Evolutionary conservation across 1,284 basidiomycete species (phyloP).

Genomic region (Ganoderma sp.): DNA sequence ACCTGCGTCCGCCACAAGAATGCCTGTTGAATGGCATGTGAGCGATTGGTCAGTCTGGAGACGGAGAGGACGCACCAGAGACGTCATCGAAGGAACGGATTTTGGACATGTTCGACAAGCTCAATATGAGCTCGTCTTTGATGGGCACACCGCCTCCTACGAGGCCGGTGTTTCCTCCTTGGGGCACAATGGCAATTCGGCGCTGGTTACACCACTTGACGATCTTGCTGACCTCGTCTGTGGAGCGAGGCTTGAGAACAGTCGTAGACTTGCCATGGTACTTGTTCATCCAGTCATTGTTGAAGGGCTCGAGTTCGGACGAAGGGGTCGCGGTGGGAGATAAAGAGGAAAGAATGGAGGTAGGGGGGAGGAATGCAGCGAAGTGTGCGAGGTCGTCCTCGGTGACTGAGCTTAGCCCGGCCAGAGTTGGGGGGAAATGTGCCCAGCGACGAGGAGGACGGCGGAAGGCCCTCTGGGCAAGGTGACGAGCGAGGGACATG

Average conservation of each 20-base stretch:
- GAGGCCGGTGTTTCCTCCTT: slow-evolving; percentile 98
- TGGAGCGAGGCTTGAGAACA: slow-evolving; percentile 89
- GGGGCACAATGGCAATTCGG: slow-evolving; percentile 89
- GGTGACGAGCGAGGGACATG: slow-evolving; percentile 35
- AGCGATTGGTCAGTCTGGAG: slow-evolving; percentile 22
- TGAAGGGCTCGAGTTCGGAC: slow-evolving; percentile 83
- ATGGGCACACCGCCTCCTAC: slow-evolving; percentile 97
- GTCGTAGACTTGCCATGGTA: slow-evolving; percentile 86
- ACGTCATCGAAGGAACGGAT: slow-evolving; percentile 93
- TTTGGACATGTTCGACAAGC: slow-evolving; percentile 81
- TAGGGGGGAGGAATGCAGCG: slow-evolving; percentile 60
- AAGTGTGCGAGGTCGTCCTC: slow-evolving; percentile 68
- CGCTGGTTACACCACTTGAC: slow-evolving; percentile 84
- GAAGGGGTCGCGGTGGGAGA: slow-evolving; percentile 51
- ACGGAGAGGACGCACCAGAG: slow-evolving; percentile 63
- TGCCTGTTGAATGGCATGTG: slow-evolving; percentile 50
- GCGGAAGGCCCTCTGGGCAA: slow-evolving; percentile 28
- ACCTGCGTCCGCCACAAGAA: slow-evolving; percentile 86
- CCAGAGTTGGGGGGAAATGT: slow-evolving; percentile 22
- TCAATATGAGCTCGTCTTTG: slow-evolving; percentile 89
- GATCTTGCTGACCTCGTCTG: slow-evolving; percentile 87
- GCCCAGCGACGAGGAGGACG: slow-evolving; percentile 33
- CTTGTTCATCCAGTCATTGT: slow-evolving; percentile 98
- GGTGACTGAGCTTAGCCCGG: slow-evolving; percentile 53
- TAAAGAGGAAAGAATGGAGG: slow-evolving; percentile 70